Conservation (phyloP, 345 rosid species). For the Rhodamnia rubescens region DNA sequence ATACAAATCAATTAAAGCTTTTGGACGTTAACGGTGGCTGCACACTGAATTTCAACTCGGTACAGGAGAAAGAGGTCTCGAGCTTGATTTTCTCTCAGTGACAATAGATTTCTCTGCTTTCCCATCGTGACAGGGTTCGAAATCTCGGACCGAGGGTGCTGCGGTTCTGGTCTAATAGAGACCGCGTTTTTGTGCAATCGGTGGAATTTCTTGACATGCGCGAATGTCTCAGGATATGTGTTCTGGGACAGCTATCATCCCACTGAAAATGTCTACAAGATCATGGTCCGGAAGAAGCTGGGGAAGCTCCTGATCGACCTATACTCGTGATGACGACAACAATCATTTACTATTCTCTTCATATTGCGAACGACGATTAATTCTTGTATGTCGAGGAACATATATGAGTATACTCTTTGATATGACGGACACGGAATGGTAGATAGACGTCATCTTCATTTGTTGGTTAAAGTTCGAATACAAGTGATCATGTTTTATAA, state of each 20-base stretch:
- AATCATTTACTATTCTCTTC: not conserved
- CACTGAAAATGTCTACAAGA: conserved; percentile 15
- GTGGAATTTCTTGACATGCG: conserved; percentile 8
- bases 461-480: not conserved
- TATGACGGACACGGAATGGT: not conserved
- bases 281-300: not conserved
- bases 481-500: not conserved
- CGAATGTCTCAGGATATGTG: conserved; percentile 5
- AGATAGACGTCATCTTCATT: not conserved
- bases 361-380: not conserved
- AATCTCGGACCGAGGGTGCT: conserved; percentile 29
- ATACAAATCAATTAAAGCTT: not conserved
- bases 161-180: conserved; percentile 31
- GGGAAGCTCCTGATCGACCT: not conserved
- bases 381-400: not conserved
- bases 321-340: not conserved
- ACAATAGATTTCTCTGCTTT: not conserved
- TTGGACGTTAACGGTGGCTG: not conserved
- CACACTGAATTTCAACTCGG: not conserved
- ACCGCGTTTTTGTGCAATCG: conserved; percentile 12
- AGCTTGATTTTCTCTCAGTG: not conserved
- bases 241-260: conserved; percentile 49
- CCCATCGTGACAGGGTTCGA: conserved; percentile 20
- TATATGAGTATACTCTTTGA: not conserved
- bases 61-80: not conserved